phyloP scores from a whole-genome alignment of 352 stramenopile species.

The Peronosclerospora sorghi region DNA sequence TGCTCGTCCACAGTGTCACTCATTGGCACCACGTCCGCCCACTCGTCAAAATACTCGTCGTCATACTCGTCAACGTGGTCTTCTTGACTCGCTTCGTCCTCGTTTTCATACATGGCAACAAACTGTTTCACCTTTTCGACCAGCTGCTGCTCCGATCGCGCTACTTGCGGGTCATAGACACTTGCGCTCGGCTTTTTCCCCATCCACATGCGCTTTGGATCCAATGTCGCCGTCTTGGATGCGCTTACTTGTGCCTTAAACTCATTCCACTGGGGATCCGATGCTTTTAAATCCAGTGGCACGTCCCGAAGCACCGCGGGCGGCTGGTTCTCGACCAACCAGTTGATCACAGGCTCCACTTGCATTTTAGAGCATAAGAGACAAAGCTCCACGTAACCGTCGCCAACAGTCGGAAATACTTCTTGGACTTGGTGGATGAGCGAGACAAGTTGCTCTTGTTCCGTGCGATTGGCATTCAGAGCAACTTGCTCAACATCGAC shows the following conservation, averaged over 20 bases:
- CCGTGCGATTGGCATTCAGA: too few species aligned
- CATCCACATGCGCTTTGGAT: constrained; percentile 43
- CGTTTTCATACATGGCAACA: constrained; percentile 36
- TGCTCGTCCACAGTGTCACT: constrained; percentile 31
- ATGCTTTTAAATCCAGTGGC: constrained; percentile 10
- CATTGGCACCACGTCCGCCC: constrained; percentile 70
- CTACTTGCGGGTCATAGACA: constrained; percentile 46
- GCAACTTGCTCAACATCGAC: too few species aligned
- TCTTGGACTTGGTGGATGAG: constrained; percentile 41
- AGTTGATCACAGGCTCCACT: constrained; percentile 48
- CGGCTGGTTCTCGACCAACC: constrained; percentile 40
- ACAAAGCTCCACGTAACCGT: constrained; percentile 53
- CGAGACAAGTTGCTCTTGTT: neutral
- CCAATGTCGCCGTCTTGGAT: constrained; percentile 30
- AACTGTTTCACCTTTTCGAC: constrained; percentile 47
- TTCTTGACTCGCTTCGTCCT: constrained; percentile 23
- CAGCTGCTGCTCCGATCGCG: constrained; percentile 31
- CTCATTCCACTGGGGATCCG: too few species aligned
- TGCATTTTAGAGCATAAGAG: constrained; percentile 32
- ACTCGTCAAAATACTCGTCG: constrained; percentile 83
- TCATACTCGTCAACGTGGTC: constrained; percentile 34
- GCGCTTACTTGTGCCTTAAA: too few species aligned
- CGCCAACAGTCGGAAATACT: constrained; percentile 45
- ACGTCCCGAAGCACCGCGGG: constrained; percentile 26
- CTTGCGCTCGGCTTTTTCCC: constrained; percentile 53